Base-by-base conservation (phyloP, 164 flowering plant species). In the Liquidambar formosana region DNA sequence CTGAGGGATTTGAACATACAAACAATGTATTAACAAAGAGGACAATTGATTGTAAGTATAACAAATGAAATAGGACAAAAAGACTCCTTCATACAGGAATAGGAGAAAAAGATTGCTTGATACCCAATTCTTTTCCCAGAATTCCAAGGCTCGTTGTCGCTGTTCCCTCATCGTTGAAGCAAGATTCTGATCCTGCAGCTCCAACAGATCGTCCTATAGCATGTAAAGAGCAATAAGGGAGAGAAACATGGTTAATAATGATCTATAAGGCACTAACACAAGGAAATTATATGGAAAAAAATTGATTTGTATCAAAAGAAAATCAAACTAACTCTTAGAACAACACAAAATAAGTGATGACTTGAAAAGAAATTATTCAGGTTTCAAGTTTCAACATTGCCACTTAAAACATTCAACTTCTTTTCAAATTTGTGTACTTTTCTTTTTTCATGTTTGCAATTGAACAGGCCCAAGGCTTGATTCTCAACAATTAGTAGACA, bases 41-140 rank as follows among this genome's bases (percentile, higher is more conserved):
- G 61, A 45, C 48, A 33, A 33, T 33, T 33, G n/a, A 63, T 10
- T 21, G 49, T 14, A 58, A n/a, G 15, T 27, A n/a, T 47, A 38
- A 41, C 38, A 10, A 54, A 52, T 38, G 28, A 49, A 9, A 52
- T 49, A 22, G 19, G 41, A 9, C 19, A 49, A 27, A 57, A 10
- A 68, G 16, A 64, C 41, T 45, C 44, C 65, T 68, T 51, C 64
- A 18, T 79, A 83, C 87, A 8, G 11, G 61, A 65, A 63, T 16
- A 51, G 23, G 25, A 8, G n/a, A 57, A 13, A 66, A 9, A 66
- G 15, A 52, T 27, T 60, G 48, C 45, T 72, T 38, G 61, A 13
- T 82, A 94, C 99, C 99, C 99, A 94, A 76, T 94, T 91, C 73
- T 79, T 89, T 72, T 94, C 92, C 97, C 99, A 94, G 77, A 94